These are phyloP conservation scores for Hirsutella thompsonii DNA, from an alignment of 2,329 filamentous ascomycete species.

Conservation along the genomic window DNA sequence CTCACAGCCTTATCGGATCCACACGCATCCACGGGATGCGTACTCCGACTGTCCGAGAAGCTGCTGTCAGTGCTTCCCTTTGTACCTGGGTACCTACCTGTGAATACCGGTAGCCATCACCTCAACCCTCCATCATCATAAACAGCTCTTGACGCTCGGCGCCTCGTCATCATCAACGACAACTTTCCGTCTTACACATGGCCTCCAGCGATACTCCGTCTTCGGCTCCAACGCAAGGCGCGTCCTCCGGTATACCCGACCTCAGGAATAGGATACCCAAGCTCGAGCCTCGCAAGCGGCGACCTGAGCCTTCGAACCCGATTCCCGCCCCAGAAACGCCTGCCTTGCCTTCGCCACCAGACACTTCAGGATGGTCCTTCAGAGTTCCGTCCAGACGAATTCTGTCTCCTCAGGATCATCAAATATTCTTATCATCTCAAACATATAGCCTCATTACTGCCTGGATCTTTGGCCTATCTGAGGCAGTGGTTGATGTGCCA, in stretches of 20 bases:
- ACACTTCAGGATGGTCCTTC: conserved; percentile 47
- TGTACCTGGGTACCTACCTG: not conserved
- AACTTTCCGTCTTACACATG: too few species aligned
- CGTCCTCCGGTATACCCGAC: conserved; percentile 14
- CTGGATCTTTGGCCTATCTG: conserved; percentile 78
- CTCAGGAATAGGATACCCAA: conserved; percentile 48
- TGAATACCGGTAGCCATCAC: not conserved
- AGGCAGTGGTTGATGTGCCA: conserved; percentile 61
- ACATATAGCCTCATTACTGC: conserved; percentile 65
- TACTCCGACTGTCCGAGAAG: too few species aligned
- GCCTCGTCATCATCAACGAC: too few species aligned
- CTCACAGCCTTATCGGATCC: too few species aligned
- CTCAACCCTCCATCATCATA: not conserved
- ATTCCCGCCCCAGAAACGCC: conserved; percentile 65
- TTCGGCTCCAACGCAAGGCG: conserved; percentile 4
- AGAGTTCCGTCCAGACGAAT: conserved; percentile 64
- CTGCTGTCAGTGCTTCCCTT: too few species aligned
- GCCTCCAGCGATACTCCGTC: conserved; percentile 9
- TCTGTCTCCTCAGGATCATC: conserved; percentile 66
- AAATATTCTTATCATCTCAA: conserved; percentile 65
- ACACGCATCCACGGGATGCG: too few species aligned
- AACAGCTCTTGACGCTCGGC: not conserved
- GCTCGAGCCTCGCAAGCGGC: conserved; percentile 50
- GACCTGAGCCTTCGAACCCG: conserved; percentile 36
- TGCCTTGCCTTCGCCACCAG: conserved; percentile 53